Evolutionary conservation across 2,329 filamentous ascomycete genomes (phyloP), one percentile per base, ranked within the genome.

Genomic region (Cercospora berteroae): DNA sequence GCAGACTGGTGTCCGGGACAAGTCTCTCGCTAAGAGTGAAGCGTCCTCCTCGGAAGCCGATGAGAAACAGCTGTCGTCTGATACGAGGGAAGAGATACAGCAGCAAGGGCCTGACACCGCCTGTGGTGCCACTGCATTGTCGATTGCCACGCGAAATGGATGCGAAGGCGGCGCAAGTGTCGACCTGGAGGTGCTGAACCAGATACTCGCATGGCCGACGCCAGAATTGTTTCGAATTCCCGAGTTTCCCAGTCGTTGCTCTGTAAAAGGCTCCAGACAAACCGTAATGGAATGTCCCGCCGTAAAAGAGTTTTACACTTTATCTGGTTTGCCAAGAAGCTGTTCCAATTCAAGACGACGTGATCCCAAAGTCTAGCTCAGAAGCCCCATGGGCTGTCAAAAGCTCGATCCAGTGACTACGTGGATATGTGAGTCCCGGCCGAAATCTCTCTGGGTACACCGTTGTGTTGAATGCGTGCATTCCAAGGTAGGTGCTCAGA

Each of bases 1-100:
- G 5, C 33, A n/a, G 0, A 7, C 1, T 6, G 1, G 33, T 1
- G 33, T n/a, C 13, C 33, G 0, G 33, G 13, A 16, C 0, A 0
- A 3, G 2, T 39, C 13, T 3, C 33, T 39, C 33, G 13, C 1
- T 7, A 7, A 1, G 33, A 39, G 33, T n/a, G 33, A 39, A 3
- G 5, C 1, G 1, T 7, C 33, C 33, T 36, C 33, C 33, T 36
- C 13, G 5, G 33, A 36, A 5, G 5, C 33, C 16, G 33, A n/a
- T 3, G 33, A 39, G 2, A 1, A 39, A 39, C 5, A 39, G 33
- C 33, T 39, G 33, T 3, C 2, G 13, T 3, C 33, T 39, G 33
- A 39, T 3, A 39, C 33, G 13, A 39, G 1, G 16, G 16, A n/a
- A n/a, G 36, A 4, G 16, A n/a, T 39, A 39, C 36, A 39, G 33